Base-by-base conservation (phyloP, 768 basidiomycete genomes). In the Trametes cubensis region DNA sequence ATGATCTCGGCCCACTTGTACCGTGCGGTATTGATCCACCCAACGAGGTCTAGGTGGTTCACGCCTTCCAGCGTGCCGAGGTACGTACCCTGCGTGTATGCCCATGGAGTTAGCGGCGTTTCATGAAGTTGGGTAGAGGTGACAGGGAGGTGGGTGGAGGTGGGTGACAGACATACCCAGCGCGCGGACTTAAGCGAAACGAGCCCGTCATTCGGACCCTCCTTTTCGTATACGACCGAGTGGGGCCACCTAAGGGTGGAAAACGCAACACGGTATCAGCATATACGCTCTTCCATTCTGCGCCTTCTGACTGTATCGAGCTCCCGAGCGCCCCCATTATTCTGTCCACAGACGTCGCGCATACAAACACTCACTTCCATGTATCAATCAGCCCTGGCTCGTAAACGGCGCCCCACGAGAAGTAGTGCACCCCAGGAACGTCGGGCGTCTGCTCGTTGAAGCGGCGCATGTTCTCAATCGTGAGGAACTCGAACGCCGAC, bases 141-240 rank as follows among this genome's bases (percentile, higher is more conserved):
- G 45, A 44, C 51, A 47, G n/a, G n/a, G n/a, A 23, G 25, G 11
- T 44, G 28, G 49, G 15, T 61, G 39, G 30, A 8, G 23, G 25
- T 71, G 61, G 25, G 26, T 53, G 30, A 30, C 34, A 55, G 13
- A 54, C 57, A 41, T 58, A 84, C 86, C 94, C 95, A 96, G 80
- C 87, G 86, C 3, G 94, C 87, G 5, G 92, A 94, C 62, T 87
- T 79, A 46, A 96, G 86, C 48, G 88, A 90, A 48, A 99, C 96
- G 49, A 99, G 82, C 1, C 97, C 97, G 73, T 98, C 94, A 69
- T 98, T 97, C 34, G 92, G 86, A 18, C 95, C 96, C 76, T 97
- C 94, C 70, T 90, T 88, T 68, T 89, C 86, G 20, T 88, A 73
- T 47, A 95, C 89, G 28, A 96, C 86, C 7, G 85, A 85, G 70